Evolutionary conservation across 2,329 filamentous ascomycete species (phyloP).

Genomic region (Ophiostoma australiae): DNA sequence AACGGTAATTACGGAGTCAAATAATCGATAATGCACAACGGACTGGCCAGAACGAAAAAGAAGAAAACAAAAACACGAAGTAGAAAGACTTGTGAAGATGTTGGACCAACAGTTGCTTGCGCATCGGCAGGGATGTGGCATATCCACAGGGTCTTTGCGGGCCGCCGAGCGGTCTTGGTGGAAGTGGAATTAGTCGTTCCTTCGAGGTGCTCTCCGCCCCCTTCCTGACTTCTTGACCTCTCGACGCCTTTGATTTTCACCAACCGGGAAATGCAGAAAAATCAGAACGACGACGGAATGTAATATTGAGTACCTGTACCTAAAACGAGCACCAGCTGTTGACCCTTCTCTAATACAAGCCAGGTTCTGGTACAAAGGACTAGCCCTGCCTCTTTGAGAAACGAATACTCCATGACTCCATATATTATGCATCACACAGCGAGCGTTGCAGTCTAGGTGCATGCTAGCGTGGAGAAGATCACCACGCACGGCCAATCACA

Average conservation of each 20-base stretch:
- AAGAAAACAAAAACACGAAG: background rate
- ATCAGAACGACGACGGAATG: background rate
- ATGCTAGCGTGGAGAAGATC: background rate
- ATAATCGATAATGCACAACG: background rate
- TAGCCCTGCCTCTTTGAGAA: background rate
- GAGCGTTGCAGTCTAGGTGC: background rate
- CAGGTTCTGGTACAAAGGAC: background rate
- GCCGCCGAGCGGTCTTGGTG: background rate
- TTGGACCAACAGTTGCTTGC: background rate
- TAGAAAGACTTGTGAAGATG: background rate
- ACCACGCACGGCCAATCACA: slow-evolving; percentile 2
- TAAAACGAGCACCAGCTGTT: background rate
- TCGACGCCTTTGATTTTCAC: background rate
- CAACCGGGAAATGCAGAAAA: background rate
- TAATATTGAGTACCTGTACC: background rate
- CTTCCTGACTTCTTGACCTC: background rate
- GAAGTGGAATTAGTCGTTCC: background rate
- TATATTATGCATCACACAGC: slow-evolving; percentile 10
- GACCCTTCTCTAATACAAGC: background rate
- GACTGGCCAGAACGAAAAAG: background rate
- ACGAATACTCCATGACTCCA: background rate
- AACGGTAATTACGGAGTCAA: background rate
- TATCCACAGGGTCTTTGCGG: background rate
- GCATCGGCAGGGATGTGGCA: background rate
- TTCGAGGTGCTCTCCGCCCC: background rate